phyloP scores from a whole-genome alignment of 352 stramenopile species.

The Globisporangium cylindrosporum region DNA sequence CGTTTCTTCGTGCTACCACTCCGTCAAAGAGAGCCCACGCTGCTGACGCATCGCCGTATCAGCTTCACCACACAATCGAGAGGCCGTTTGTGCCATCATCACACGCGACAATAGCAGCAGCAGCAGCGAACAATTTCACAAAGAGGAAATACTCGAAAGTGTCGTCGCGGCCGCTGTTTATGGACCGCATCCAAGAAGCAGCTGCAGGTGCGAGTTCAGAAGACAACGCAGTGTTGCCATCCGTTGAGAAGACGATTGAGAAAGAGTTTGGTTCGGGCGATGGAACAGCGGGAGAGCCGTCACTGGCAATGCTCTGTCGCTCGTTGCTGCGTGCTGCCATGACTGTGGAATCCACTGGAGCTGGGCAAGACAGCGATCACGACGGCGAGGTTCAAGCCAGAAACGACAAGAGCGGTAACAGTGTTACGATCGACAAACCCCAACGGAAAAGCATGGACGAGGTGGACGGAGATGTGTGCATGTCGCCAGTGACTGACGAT shows the following conservation, averaged over 20 bases:
- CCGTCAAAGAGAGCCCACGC: conserved; percentile 30
- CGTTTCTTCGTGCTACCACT: conserved; percentile 13
- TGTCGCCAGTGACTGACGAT: conserved; percentile 43
- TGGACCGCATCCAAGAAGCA: conserved; percentile 36
- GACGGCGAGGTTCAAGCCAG: background rate
- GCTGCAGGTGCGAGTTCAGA: background rate
- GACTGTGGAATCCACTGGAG: conserved; percentile 30
- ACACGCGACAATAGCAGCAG: conserved; percentile 3
- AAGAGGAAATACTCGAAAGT: conserved; percentile 45
- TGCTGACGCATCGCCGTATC: conserved; percentile 1
- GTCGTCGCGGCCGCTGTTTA: conserved; percentile 31
- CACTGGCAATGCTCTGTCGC: conserved; percentile 45
- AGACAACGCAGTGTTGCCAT: conserved; percentile 20
- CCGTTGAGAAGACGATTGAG: conserved; percentile 35
- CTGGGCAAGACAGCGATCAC: background rate
- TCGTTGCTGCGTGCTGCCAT: conserved; percentile 52
- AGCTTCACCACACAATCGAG: background rate
- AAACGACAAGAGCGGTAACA: background rate
- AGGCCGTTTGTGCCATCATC: background rate
- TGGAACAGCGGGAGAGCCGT: background rate
- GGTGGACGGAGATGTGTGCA: conserved; percentile 9
- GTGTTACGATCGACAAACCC: background rate
- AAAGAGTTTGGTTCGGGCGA: conserved; percentile 29
- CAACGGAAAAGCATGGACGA: conserved; percentile 5
- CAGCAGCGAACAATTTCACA: conserved; percentile 22